A percentile compares a stretch with the other conserved stretches of the same genome.
Conservation (phyloP, 805 yeast genomes). For the Starmerella apicola region DNA sequence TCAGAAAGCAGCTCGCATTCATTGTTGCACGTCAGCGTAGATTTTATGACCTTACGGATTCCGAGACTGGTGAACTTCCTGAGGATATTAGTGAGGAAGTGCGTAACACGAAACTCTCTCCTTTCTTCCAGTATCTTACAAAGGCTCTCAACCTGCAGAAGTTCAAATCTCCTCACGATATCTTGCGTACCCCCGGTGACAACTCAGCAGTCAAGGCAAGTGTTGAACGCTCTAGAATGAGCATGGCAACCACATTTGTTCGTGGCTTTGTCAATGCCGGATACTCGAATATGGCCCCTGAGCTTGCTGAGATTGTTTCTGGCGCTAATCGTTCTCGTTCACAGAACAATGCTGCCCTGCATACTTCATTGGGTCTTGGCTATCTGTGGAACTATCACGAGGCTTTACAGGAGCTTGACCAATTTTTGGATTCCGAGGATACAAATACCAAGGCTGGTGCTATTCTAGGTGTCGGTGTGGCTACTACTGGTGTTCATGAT, state of each 20-base stretch:
- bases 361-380: slow-evolving; percentile 82
- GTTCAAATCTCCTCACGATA: slow-evolving; percentile 90
- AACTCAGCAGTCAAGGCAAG: slow-evolving; percentile 9
- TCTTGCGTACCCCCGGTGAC: slow-evolving; percentile 83
- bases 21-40: slow-evolving; percentile 79
- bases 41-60: slow-evolving; percentile 51
- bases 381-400: slow-evolving; percentile 84
- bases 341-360: slow-evolving; percentile 62
- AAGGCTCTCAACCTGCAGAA: slow-evolving; percentile 79
- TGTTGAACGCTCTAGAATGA: slow-evolving; percentile 82
- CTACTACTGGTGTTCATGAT: slow-evolving; percentile 86
- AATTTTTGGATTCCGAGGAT: slow-evolving; percentile 68
- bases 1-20: slow-evolving; percentile 85
- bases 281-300: slow-evolving; percentile 54
- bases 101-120: slow-evolving; percentile 65
- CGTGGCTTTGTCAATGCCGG: slow-evolving; percentile 87
- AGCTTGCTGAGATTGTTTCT: slow-evolving; percentile 44
- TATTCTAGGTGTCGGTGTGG: slow-evolving; percentile 83
- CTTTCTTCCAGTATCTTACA: slow-evolving; percentile 65
- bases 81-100: slow-evolving; percentile 70
- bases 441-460: slow-evolving; percentile 88
- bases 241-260: slow-evolving; percentile 87
- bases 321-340: slow-evolving; percentile 9
- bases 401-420: slow-evolving; percentile 82
- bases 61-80: slow-evolving; percentile 19